Evolutionary conservation across 805 yeast species (phyloP), one percentile per base, ranked within the genome.

Genomic region (Starmera caribaea): DNA sequence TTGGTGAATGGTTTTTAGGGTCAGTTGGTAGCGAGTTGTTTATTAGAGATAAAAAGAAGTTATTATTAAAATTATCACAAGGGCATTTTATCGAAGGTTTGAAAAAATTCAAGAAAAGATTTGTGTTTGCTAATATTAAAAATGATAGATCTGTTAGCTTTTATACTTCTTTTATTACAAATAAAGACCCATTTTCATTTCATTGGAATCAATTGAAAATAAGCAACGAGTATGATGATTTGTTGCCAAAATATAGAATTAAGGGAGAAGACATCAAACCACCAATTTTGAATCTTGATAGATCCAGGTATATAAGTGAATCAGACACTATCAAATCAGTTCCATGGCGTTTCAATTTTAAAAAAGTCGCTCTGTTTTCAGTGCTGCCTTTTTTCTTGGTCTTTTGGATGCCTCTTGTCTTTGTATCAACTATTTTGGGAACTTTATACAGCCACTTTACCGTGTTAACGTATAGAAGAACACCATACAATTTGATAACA

Each of bases 131-230:
- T 9, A 89, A 90, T 59, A 71, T 81, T 17, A 69, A 78, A 41
- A 79, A 84, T 53, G 97, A 89, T 59, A 68, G 96, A 43, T 76
- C 95, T 0, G 97, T 89, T 8, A 81, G 90, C 13, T 90, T 87
- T 57, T 84, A 77, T 61, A 86, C 97, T 0, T 70, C 95, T 0
- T 88, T 68, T 57, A 81, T 90, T 42, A 69, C 90, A 4, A 69
- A 78, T 27, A 72, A 69, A 43, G 76, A 84, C 40, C 95, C 96
- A 2, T 88, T 87, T 55, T 78, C 77, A 30, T 61, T 65, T n/a
- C 62, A 61, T 36, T 71, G 74, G 70, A 70, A 69, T 36, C 53
- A 54, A 3, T 26, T 54, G 30, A 45, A 49, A 15, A 55, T 73
- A 38, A 69, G 66, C 33, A 63, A 77, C 41, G 63, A 65, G 29